Evolutionary conservation across 768 basidiomycete species (phyloP).

Genomic region (Pleurotus sapidus): DNA sequence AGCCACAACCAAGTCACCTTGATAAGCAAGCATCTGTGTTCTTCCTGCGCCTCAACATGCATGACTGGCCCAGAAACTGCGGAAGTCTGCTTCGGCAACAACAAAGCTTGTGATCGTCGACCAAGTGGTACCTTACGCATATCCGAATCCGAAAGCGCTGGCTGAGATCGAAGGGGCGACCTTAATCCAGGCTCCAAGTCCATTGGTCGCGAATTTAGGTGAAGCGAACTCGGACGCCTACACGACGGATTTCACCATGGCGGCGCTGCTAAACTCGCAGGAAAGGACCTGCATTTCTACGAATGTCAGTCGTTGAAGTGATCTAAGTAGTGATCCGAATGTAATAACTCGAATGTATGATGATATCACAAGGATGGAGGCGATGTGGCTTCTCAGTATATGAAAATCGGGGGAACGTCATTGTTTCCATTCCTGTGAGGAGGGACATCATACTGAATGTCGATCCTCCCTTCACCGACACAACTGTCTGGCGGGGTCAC

Average conservation of each 20-base stretch:
- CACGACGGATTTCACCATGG: constrained; percentile 12
- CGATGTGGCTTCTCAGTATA: not conserved
- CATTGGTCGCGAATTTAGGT: constrained; percentile 8
- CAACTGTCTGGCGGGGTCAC: too few relatives aligned
- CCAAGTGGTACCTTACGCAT: constrained; percentile 14
- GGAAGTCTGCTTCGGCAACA: constrained; percentile 16
- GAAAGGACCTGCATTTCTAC: too few relatives aligned
- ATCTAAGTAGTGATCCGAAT: not conserved
- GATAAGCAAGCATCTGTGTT: constrained; percentile 34
- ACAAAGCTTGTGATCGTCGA: constrained; percentile 27
- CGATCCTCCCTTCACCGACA: too few relatives aligned
- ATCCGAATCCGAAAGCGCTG: not conserved
- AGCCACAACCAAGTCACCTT: constrained; percentile 24
- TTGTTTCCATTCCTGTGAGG: too few relatives aligned
- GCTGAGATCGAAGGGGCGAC: not conserved
- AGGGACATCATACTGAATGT: too few relatives aligned
- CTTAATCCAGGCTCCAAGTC: not conserved
- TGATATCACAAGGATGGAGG: not conserved
- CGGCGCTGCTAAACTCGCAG: constrained; percentile 12
- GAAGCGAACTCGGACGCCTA: constrained; percentile 2
- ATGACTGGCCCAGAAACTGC: constrained; percentile 42
- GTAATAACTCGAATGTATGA: too few relatives aligned
- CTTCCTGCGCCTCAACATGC: constrained; percentile 43
- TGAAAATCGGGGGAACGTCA: too few relatives aligned
- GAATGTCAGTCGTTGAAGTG: constrained; percentile 28